Percentiles rank a stretch among this genome's conserved stretches.
phyloP scores from a whole-genome alignment of 1,139 yeast genomes.

The Debaryomycetaceae sp. region DNA sequence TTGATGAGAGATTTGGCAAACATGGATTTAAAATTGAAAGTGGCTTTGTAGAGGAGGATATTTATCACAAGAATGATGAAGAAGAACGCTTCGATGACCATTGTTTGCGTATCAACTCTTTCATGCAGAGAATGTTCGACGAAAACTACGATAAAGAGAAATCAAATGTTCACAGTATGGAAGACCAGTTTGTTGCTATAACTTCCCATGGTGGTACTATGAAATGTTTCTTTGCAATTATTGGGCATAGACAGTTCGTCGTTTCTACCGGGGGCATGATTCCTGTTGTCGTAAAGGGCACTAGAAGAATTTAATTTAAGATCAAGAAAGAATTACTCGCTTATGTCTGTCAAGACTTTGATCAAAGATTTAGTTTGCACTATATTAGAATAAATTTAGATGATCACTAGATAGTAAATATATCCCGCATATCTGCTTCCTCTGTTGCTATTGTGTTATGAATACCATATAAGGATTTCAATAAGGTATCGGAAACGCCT shows the following conservation, averaged over 20 bases:
- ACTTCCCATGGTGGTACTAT: conserved; percentile 69
- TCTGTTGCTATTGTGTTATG: too few species aligned
- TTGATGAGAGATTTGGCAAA: conserved; percentile 18
- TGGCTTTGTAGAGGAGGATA: conserved; percentile 49
- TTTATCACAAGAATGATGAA: conserved; percentile 30
- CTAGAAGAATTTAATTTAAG: background rate
- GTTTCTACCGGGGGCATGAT: conserved; percentile 68
- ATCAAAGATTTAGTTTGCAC: background rate
- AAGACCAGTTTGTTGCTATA: conserved; percentile 39
- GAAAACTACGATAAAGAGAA: conserved; percentile 20
- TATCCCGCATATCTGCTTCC: too few species aligned
- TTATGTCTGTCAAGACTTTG: background rate
- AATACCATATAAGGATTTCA: too few species aligned
- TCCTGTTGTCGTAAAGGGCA: conserved; percentile 52
- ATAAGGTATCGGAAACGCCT: too few species aligned
- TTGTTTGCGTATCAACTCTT: conserved; percentile 44
- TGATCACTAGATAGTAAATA: background rate
- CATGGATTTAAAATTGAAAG: conserved; percentile 38
- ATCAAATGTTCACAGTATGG: conserved; percentile 12
- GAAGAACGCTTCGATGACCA: conserved; percentile 40
- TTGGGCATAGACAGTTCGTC: conserved; percentile 55
- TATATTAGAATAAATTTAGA: background rate
- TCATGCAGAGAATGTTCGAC: conserved; percentile 51
- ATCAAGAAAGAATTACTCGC: background rate
- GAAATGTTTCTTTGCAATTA: conserved; percentile 53